phyloP scores from a whole-genome alignment of 2,329 filamentous ascomycete species.

The Phymatotrichopsis omnivora region DNA sequence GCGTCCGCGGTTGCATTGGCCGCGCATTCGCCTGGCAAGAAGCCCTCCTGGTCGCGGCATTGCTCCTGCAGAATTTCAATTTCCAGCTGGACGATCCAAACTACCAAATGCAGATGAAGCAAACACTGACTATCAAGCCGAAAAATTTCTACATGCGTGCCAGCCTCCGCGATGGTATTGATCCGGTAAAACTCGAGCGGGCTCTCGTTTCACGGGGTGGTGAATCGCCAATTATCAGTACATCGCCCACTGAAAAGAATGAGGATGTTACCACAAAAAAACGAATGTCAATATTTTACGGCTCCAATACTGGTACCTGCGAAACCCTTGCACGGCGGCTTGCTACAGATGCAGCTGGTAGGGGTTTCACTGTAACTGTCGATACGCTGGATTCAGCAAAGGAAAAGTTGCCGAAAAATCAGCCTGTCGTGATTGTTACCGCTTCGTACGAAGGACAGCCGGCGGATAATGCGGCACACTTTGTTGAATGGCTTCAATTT shows the following conservation, averaged over 20 bases:
- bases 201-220: slow-evolving; percentile 30
- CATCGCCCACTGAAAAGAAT: slow-evolving; percentile 6
- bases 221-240: slow-evolving; percentile 13
- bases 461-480: slow-evolving; percentile 59
- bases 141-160: slow-evolving; percentile 54
- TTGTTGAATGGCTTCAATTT: slow-evolving; percentile 55
- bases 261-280: slow-evolving; percentile 33
- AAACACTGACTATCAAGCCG: slow-evolving; percentile 53
- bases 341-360: slow-evolving; percentile 47
- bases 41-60: slow-evolving; percentile 49
- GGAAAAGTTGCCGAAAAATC: slow-evolving; percentile 48
- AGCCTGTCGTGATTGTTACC: slow-evolving; percentile 56
- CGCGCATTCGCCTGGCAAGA: slow-evolving; percentile 68
- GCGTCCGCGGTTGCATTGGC: slow-evolving; percentile 64
- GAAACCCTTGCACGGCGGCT: slow-evolving; percentile 57
- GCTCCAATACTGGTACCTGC: slow-evolving; percentile 65
- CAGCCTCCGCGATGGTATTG: slow-evolving; percentile 43
- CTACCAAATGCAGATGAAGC: slow-evolving; percentile 47
- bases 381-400: slow-evolving; percentile 52
- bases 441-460: slow-evolving; percentile 66
- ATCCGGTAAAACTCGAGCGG: slow-evolving; percentile 38
- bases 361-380: slow-evolving; percentile 50
- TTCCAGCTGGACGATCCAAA: slow-evolving; percentile 52
- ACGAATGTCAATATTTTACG: slow-evolving; percentile 58
- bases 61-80: slow-evolving; percentile 62